Conservation (phyloP, 2,329 filamentous ascomycete genomes). For the Daldinia eschscholtzii region DNA sequence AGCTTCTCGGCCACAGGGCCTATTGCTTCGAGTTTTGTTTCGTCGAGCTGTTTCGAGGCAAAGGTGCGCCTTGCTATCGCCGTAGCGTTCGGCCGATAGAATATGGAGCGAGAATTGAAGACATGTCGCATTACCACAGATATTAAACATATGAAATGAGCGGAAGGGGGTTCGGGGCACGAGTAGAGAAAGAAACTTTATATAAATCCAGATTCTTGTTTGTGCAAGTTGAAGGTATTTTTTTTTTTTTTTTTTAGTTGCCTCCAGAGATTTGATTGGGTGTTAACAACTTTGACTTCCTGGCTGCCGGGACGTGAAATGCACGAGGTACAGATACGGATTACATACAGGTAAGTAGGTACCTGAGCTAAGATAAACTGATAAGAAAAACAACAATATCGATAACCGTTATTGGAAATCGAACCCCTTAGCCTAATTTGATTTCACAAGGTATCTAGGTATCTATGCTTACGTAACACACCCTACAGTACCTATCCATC, state of each 20-base stretch:
- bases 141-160: conserved; percentile 48
- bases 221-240: neutral
- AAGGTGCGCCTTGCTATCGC: conserved; percentile 29
- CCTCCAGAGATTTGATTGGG: neutral
- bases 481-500: too few species aligned
- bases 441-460: too few species aligned
- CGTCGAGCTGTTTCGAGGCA: conserved; percentile 25
- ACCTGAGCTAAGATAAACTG: too few species aligned
- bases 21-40: conserved; percentile 3
- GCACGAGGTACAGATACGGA: too few species aligned
- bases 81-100: conserved; percentile 13
- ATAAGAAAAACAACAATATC: too few species aligned
- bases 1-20: conserved; percentile 44
- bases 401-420: too few species aligned
- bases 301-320: neutral
- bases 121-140: conserved; percentile 46
- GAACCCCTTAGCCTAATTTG: too few species aligned
- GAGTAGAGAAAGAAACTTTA: neutral
- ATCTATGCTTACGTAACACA: too few species aligned
- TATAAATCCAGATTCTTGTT: neutral
- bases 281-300: neutral
- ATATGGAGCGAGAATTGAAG: conserved; percentile 27
- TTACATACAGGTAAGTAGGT: too few species aligned
- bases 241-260: conserved; percentile 12
- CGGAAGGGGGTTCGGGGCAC: neutral